Conservation (phyloP, 2,329 filamentous ascomycete genomes). For the Beauveria medogensis region DNA sequence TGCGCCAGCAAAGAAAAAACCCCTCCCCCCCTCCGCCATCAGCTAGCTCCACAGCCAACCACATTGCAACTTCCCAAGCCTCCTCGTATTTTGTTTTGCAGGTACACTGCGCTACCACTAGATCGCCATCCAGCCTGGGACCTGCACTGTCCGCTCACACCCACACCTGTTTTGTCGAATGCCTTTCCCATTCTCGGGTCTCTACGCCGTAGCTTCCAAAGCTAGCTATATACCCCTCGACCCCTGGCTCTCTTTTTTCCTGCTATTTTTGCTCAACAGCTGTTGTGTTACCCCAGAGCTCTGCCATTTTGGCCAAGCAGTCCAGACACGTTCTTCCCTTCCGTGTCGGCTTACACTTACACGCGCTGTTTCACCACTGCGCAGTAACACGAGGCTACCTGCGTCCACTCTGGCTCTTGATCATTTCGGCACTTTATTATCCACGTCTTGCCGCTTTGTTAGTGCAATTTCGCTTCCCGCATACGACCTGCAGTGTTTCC, state of each 20-base stretch:
- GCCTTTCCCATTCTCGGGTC: background rate
- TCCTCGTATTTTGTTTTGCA: conserved; percentile 12
- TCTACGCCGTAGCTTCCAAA: background rate
- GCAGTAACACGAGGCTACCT: background rate
- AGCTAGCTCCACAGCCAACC: conserved; percentile 10
- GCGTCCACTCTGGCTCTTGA: background rate
- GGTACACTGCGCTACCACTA: background rate
- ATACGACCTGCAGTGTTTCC: conserved; percentile 10
- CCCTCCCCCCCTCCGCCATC: background rate
- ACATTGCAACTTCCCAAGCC: conserved; percentile 6
- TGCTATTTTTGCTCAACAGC: background rate
- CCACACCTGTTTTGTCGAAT: background rate
- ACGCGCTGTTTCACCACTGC: background rate
- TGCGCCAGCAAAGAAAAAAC: background rate
- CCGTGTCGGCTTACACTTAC: background rate
- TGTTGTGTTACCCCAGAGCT: conserved; percentile 1
- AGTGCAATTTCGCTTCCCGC: conserved; percentile 6
- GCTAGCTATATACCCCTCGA: conserved; percentile 4
- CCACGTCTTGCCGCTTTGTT: background rate
- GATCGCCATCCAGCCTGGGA: conserved; percentile 3
- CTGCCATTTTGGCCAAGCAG: background rate
- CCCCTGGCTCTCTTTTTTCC: background rate
- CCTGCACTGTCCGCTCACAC: conserved; percentile 4
- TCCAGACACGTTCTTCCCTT: background rate
- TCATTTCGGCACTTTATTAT: background rate